Evolutionary conservation across 1,284 basidiomycete species (phyloP), one percentile per base, ranked within the genome.

Genomic region (Sparassis latifolia): DNA sequence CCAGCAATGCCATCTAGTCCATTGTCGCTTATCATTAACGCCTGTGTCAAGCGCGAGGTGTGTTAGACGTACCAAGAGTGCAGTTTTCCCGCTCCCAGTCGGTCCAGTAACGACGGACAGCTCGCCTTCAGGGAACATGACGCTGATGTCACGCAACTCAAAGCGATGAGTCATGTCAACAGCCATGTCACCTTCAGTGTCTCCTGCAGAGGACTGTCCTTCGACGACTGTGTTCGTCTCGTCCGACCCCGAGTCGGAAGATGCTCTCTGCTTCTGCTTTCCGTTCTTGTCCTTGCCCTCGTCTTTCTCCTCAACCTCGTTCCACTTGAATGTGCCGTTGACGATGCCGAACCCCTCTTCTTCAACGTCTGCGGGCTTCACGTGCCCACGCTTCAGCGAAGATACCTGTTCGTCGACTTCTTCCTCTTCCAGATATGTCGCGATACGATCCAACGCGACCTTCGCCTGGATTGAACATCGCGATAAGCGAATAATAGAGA

Each of bases 11-110:
- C 75, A 84, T 77, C 77, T 82, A 54, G 10, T 38, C 10, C 7
- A 10, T 27, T 39, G 20, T 12, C 7, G 31, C 1, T 31, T n/a
- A 42, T 33, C 10, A 45, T 35, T 29, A 35, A 33, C 30, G 5
- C 10, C 7, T n/a, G n/a, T 33, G 41, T 42, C 28, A 31, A 6
- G 5, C 12, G 33, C 20, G 33, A 10, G 30, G 58, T 20, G 20
- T 20, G 20, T 7, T 7, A 51, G 30, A 56, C 75, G n/a, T 57
- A 81, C 80, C 48, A 89, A 69, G 4, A 91, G 66, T 0, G 86
- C 85, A 0, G 87, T 88, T 69, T 93, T 93, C 9, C 90, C 90
- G 38, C 82, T 82, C 1, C 87, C 89, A 0, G 89, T 90, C 0
- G 89, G 84, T 2, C 84, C 84, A 37, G 80, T 83, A 45, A 89